These are phyloP conservation scores for Penicillium parvum DNA, from an alignment of 495 filamentous ascomycete species.

Conservation along the genomic window DNA sequence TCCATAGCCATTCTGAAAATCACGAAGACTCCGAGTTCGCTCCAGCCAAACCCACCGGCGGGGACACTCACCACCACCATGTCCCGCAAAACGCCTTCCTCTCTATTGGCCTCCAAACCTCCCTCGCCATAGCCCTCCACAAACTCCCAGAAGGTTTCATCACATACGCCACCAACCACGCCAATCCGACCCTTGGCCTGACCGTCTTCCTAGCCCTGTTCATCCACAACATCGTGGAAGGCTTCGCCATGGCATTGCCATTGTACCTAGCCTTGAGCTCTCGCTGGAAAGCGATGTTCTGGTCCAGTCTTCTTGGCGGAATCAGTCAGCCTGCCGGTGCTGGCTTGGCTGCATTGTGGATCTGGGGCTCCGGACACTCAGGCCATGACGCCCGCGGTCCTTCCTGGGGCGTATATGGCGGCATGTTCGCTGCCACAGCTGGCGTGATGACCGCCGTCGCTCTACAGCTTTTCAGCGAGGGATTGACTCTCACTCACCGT, in stretches of 20 bases:
- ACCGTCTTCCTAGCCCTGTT: constrained; percentile 93
- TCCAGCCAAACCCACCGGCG: constrained; percentile 21
- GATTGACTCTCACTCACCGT: constrained; percentile 74
- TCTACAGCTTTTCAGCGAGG: constrained; percentile 84
- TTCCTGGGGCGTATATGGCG: constrained; percentile 73
- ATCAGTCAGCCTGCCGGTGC: constrained; percentile 84
- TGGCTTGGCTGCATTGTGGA: constrained; percentile 77
- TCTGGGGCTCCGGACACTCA: constrained; percentile 53
- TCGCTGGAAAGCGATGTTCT: constrained; percentile 73
- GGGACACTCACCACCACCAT: constrained; percentile 80
- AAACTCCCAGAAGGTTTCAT: constrained; percentile 98
- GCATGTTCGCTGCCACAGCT: constrained; percentile 83
- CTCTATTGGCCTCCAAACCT: constrained; percentile 87
- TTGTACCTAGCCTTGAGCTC: constrained; percentile 81
- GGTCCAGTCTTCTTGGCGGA: constrained; percentile 79
- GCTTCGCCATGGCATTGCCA: constrained; percentile 88
- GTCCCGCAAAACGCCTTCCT: constrained; percentile 94
- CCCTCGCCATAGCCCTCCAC: constrained; percentile 89
- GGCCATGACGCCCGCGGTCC: constrained; percentile 45
- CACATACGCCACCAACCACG: constrained; percentile 97
- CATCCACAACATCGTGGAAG: constrained; percentile 97
- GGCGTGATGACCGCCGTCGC: constrained; percentile 95
- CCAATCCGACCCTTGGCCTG: constrained; percentile 79
- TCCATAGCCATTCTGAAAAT: constrained; percentile 1
- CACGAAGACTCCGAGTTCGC: constrained; percentile 24